These are phyloP conservation scores for Monosporascus sp. DNA, from an alignment of 2,329 filamentous ascomycete genomes.

Conservation along the genomic window DNA sequence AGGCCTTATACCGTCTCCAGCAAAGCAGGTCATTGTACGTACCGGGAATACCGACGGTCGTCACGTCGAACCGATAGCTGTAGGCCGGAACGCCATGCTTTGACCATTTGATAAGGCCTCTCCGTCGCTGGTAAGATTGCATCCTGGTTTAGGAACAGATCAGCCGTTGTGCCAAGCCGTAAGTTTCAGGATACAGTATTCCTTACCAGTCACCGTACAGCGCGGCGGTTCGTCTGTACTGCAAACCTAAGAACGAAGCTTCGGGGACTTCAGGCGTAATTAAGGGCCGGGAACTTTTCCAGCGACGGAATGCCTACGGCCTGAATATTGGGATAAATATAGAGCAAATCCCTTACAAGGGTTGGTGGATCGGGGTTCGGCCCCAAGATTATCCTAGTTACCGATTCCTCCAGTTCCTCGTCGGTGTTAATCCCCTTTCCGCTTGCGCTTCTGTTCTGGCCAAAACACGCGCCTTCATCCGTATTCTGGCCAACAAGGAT, in stretches of 20 bases:
- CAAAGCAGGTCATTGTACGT: neutral
- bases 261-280: slow-evolving; percentile 19
- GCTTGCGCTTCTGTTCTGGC: slow-evolving; percentile 9
- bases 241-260: slow-evolving; percentile 19
- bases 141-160: too few relatives aligned
- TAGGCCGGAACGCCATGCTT: slow-evolving; percentile 19
- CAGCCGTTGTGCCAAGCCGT: too few relatives aligned
- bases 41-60: slow-evolving; percentile 17
- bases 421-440: slow-evolving; percentile 22
- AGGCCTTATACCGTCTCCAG: too few relatives aligned
- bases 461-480: slow-evolving; percentile 25
- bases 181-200: slow-evolving; percentile 16
- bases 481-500: slow-evolving; percentile 26
- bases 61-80: slow-evolving; percentile 29
- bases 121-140: too few relatives aligned
- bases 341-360: slow-evolving; percentile 17
- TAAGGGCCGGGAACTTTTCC: slow-evolving; percentile 26
- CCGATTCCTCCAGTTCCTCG: slow-evolving; percentile 18
- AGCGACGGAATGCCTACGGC: slow-evolving; percentile 29
- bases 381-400: neutral
- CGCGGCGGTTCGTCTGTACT: slow-evolving; percentile 25
- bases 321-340: slow-evolving; percentile 27
- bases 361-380: slow-evolving; percentile 2
- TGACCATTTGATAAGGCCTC: too few relatives aligned
- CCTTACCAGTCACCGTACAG: slow-evolving; percentile 20